Conservation (phyloP, 2,329 filamentous ascomycete species). For the Thelonectria rubi region DNA sequence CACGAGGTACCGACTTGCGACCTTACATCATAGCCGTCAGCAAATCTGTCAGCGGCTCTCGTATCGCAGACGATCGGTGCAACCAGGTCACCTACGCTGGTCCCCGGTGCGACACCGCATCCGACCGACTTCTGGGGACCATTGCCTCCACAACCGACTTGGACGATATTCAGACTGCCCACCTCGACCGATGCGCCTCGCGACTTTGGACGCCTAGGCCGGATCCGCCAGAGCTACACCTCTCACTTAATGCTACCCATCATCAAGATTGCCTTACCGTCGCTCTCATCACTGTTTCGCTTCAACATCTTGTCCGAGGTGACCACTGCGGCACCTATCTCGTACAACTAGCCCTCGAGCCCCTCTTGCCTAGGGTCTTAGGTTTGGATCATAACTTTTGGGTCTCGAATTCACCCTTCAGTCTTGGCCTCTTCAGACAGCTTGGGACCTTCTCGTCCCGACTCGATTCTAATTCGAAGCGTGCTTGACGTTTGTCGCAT, state of each 20-base stretch:
- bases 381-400: neutral
- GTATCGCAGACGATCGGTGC: slow-evolving; percentile 13
- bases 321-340: neutral
- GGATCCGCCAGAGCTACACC: slow-evolving; percentile 3
- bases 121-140: neutral
- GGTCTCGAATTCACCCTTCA: neutral
- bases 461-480: slow-evolving; percentile 14
- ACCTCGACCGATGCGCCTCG: slow-evolving; percentile 1
- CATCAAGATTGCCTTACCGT: slow-evolving; percentile 1
- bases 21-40: slow-evolving; percentile 3
- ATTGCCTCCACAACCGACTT: neutral
- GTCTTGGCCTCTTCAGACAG: neutral
- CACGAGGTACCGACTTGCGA: slow-evolving; percentile 14
- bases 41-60: slow-evolving; percentile 9
- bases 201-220: slow-evolving; percentile 5
- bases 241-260: neutral
- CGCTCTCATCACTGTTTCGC: slow-evolving; percentile 2
- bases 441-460: slow-evolving; percentile 7
- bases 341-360: neutral
- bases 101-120: slow-evolving; percentile 13
- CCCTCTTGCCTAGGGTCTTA: neutral
- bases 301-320: neutral
- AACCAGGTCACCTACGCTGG: slow-evolving; percentile 10
- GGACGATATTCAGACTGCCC: neutral
- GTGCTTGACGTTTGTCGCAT: slow-evolving; percentile 35